Evolutionary conservation across 352 stramenopile species (phyloP), one percentile per base, ranked within the genome.

Genomic region (Plasmopara muralis): DNA sequence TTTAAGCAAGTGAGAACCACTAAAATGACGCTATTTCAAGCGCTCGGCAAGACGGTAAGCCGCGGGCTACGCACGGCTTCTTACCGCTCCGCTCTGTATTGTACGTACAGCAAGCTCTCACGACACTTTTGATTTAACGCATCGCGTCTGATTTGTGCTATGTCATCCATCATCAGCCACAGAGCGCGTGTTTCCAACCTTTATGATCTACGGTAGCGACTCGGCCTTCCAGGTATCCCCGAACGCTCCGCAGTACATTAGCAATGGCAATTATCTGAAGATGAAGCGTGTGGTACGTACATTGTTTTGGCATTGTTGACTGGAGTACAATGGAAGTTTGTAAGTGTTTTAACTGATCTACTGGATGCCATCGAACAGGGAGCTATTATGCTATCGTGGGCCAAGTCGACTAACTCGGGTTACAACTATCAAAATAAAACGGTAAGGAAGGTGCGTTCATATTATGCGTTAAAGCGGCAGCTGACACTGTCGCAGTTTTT

Each of bases 391-490:
- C 56, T 93, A 38, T 89, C 77, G 51, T 93, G 83, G 83, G 82
- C 80, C 16, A 84, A 82, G 48, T 64, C 77, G 37, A 83, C 62
- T 18, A 77, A 82, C 55, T 74, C 60, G 6, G 73, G 78, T 50
- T 90, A 91, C 59, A 78, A 81, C 68, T 90, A 85, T 66, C 82
- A 78, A 54, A 85, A 85, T 51, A 93, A 93, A 70, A 76, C 75
- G 57, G 83, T 93, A 34, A 37, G 65, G 9, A 16, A 5, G 7
- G 8, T 13, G n/a, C 9, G 13, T 18, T 1, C 9, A 18, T 41
- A 18, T 41, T 4, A 8, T 15, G 37, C 5, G 4, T n/a, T 14
- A 38, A 38, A 38, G 33, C 13, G 33, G 20, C 40, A 29, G 18
- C 48, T 62, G 20, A 58, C 18, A 33, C 12, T 49, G 56, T 8